phyloP scores from a whole-genome alignment of 495 filamentous ascomycete species.

The Cetradonia linearis region DNA sequence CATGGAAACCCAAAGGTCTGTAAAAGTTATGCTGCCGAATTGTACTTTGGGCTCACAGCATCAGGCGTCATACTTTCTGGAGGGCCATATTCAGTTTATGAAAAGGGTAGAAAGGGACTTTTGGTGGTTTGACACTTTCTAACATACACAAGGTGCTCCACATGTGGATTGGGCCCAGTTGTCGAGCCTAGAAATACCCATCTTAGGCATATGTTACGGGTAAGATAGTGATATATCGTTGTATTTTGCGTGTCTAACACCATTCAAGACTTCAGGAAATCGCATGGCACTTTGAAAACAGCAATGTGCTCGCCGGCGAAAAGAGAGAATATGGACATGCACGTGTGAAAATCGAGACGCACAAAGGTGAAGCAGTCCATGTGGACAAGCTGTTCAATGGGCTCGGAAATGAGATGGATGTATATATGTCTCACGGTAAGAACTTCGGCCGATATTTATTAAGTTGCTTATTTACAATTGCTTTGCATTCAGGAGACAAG shows the following conservation, averaged over 20 bases:
- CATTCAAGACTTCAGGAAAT: conserved; percentile 55
- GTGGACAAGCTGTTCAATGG: conserved; percentile 65
- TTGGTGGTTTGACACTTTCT: neutral
- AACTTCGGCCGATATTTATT: too few species aligned
- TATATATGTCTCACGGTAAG: conserved; percentile 68
- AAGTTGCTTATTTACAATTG: neutral
- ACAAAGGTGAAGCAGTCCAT: conserved; percentile 41
- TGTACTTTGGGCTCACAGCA: conserved; percentile 45
- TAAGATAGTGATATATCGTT: neutral
- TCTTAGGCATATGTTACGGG: conserved; percentile 74
- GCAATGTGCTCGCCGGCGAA: conserved; percentile 64
- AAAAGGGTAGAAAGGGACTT: conserved; percentile 33
- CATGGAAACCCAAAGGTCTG: conserved; percentile 73
- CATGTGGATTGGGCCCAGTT: conserved; percentile 63
- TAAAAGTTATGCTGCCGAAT: conserved; percentile 29
- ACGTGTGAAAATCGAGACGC: conserved; percentile 40
- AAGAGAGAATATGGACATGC: conserved; percentile 67
- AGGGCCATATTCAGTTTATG: conserved; percentile 68
- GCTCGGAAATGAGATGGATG: conserved; percentile 53
- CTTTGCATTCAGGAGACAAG: conserved; percentile 53
- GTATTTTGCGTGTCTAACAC: neutral
- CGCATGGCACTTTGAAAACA: conserved; percentile 58
- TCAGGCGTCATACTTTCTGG: conserved; percentile 69
- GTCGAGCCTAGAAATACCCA: conserved; percentile 67
- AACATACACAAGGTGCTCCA: conserved; percentile 42